Conservation (phyloP, 306 rosid species). For the Carpinus viminea region DNA sequence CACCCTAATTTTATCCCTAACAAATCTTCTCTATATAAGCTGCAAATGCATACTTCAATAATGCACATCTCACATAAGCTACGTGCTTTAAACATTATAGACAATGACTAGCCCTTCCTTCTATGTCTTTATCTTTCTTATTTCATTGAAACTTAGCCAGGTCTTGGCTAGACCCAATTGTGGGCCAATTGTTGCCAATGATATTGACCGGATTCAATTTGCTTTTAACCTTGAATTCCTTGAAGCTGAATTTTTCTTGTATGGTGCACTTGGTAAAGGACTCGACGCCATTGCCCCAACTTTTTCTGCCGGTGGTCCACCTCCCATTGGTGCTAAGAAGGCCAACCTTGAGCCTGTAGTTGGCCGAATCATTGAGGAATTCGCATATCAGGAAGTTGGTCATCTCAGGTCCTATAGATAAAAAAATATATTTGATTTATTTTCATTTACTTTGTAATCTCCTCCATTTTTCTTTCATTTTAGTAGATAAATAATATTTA, state of each 20-base stretch:
- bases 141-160: not conserved
- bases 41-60: too few relatives aligned
- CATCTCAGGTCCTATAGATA: slow-evolving; percentile 25
- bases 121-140: not conserved
- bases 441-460: not conserved
- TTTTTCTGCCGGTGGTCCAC: slow-evolving; percentile 28
- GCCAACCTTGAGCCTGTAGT: slow-evolving; percentile 28
- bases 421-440: too few relatives aligned
- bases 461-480: not conserved
- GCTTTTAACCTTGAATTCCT: slow-evolving; percentile 37
- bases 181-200: slow-evolving; percentile 16
- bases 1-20: too few relatives aligned
- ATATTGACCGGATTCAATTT: slow-evolving; percentile 22
- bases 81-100: too few relatives aligned
- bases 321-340: slow-evolving; percentile 29
- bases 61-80: too few relatives aligned
- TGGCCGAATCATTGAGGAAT: slow-evolving; percentile 25
- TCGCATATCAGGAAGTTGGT: slow-evolving; percentile 39
- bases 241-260: slow-evolving; percentile 24
- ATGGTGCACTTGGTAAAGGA: slow-evolving; percentile 26
- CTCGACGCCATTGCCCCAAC: slow-evolving; percentile 13
- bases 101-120: not conserved
- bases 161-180: slow-evolving; percentile 7
- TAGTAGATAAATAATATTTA: not conserved
- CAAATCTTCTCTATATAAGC: too few relatives aligned